A percentile compares a stretch with the other conserved stretches of the same genome.
Conservation (phyloP, 352 stramenopile genomes). For the Globisporangium cederbergense region DNA sequence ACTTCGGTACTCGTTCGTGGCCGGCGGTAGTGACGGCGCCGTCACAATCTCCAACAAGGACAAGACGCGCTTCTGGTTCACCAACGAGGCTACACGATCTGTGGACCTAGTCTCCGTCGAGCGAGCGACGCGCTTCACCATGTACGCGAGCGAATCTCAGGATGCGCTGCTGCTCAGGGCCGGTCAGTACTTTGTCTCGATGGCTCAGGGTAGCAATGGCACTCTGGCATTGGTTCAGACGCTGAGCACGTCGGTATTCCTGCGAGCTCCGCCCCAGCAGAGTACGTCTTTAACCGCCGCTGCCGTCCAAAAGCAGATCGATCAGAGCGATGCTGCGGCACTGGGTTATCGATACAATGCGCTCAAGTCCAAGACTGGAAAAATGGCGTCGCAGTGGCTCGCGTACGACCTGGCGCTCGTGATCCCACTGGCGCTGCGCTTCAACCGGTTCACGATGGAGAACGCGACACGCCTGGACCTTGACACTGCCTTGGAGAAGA, state of each 20-base stretch:
- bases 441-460: neutral
- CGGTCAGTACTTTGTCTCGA: neutral
- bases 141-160: conserved; percentile 1
- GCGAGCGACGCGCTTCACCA: conserved; percentile 1
- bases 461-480: conserved; percentile 1
- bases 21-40: neutral
- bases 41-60: conserved; percentile 6
- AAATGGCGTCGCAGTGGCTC: neutral
- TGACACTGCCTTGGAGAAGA: neutral
- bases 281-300: neutral
- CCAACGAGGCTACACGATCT: neutral
- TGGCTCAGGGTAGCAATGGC: neutral
- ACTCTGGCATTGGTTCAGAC: neutral
- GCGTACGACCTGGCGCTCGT: conserved; percentile 5
- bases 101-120: neutral
- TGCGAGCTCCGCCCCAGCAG: neutral
- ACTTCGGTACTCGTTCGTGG: neutral
- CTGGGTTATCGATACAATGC: conserved; percentile 1
- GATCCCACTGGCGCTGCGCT: neutral
- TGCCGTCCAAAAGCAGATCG: conserved; percentile 1
- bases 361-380: neutral
- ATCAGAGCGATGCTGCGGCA: neutral
- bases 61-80: conserved; percentile 1
- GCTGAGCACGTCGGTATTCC: neutral
- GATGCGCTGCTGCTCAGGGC: neutral